These are phyloP conservation scores for Aeschynomene evenia DNA, from an alignment of 306 rosid genomes.

Conservation along the genomic window DNA sequence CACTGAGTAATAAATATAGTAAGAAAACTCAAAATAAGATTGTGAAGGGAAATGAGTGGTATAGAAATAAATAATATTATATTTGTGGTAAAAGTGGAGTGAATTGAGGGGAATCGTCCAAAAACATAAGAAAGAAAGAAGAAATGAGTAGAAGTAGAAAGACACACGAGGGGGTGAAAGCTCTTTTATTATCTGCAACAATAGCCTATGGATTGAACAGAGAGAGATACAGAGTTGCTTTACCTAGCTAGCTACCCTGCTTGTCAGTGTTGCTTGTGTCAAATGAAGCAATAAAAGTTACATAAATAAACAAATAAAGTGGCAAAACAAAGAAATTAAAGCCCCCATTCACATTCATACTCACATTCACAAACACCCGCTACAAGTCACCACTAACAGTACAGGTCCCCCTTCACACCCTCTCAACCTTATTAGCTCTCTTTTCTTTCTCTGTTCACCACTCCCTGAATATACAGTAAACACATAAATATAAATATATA, in stretches of 20 bases:
- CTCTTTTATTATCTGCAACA: conserved; percentile 10
- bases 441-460: neutral
- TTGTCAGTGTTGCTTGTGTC: conserved; percentile 36
- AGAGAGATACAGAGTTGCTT: conserved; percentile 36
- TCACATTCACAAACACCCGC: conserved; percentile 27
- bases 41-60: too few relatives aligned
- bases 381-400: conserved; percentile 27
- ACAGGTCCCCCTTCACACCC: conserved; percentile 26
- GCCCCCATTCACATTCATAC: too few relatives aligned
- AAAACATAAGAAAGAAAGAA: neutral
- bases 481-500: too few relatives aligned
- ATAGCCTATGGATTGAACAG: conserved; percentile 20
- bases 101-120: neutral
- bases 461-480: conserved; percentile 15
- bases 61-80: too few relatives aligned
- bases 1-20: too few relatives aligned
- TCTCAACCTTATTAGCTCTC: too few relatives aligned
- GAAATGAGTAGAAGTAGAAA: too few relatives aligned
- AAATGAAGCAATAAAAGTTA: conserved; percentile 31
- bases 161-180: conserved; percentile 45
- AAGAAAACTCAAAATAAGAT: too few relatives aligned
- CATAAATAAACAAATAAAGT: too few relatives aligned
- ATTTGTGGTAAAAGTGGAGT: neutral
- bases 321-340: conserved; percentile 36
- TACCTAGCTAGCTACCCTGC: conserved; percentile 14